A percentile compares a stretch with the other conserved stretches of the same genome.
Evolutionary conservation across 345 rosid species (phyloP).

Genomic region (Aquilaria yunnanensis): DNA sequence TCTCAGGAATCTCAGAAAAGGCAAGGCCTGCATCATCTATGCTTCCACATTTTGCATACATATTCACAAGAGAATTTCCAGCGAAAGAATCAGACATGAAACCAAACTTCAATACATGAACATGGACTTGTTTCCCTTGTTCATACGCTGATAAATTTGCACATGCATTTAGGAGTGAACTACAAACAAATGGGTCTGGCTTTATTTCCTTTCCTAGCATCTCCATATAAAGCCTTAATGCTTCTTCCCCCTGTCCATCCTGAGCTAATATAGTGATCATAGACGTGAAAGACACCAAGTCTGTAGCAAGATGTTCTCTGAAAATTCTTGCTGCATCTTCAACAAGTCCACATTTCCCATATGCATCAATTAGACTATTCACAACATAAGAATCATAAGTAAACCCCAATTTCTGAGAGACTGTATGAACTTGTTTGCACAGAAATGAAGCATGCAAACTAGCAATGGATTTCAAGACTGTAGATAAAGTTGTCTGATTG

Average conservation of each 20-base stretch:
- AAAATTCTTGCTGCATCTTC: slow-evolving; percentile 42
- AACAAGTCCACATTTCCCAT: slow-evolving; percentile 43
- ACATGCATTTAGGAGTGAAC: slow-evolving; percentile 57
- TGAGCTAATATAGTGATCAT: slow-evolving; percentile 52
- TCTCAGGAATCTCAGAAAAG: slow-evolving; percentile 38
- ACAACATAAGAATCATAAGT: slow-evolving; percentile 33
- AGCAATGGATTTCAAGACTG: slow-evolving; percentile 48
- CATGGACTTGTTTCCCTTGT: slow-evolving; percentile 65
- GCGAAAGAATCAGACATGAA: slow-evolving; percentile 46
- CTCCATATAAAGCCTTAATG: slow-evolving; percentile 42
- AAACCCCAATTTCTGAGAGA: slow-evolving; percentile 39
- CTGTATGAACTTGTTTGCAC: slow-evolving; percentile 44
- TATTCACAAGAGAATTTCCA: slow-evolving; percentile 58
- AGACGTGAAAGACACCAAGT: slow-evolving; percentile 49
- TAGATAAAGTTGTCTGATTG: slow-evolving; percentile 51
- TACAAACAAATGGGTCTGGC: slow-evolving; percentile 59
- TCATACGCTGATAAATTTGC: slow-evolving; percentile 64
- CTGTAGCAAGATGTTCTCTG: slow-evolving; percentile 22
- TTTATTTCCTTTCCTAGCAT: slow-evolving; percentile 32
- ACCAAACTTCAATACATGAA: slow-evolving; percentile 47
- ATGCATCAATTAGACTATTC: slow-evolving; percentile 54
- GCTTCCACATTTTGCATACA: slow-evolving; percentile 66
- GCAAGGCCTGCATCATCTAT: slow-evolving; percentile 48
- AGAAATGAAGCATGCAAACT: slow-evolving; percentile 24
- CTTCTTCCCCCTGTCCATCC: slow-evolving; percentile 60